Evolutionary conservation across 2,329 filamentous ascomycete species (phyloP).

Genomic region (Neopestalotiopsis clavispora): DNA sequence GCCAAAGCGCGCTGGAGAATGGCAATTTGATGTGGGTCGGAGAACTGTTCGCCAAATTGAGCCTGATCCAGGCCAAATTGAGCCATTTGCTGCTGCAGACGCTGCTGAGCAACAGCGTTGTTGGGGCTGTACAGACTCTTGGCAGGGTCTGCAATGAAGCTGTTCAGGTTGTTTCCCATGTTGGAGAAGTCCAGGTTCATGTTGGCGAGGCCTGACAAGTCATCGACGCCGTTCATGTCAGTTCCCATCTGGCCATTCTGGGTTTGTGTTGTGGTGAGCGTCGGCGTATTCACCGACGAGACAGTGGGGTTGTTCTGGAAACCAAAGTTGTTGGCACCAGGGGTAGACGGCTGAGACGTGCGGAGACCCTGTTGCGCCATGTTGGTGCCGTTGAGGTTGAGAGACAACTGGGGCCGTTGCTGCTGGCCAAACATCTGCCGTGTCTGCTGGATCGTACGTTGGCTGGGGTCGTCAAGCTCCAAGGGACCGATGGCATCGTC

Average conservation of each 20-base stretch:
- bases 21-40: conserved; percentile 66
- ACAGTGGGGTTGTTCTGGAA: conserved; percentile 94
- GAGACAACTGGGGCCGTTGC: conserved; percentile 75
- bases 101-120: conserved; percentile 69
- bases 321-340: conserved; percentile 75
- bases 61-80: conserved; percentile 77
- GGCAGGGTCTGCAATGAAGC: conserved; percentile 88
- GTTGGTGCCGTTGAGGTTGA: conserved; percentile 81
- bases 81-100: conserved; percentile 69
- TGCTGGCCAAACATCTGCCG: conserved; percentile 71
- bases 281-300: conserved; percentile 95
- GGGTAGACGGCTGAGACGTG: conserved; percentile 85
- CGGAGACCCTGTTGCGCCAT: conserved; percentile 79
- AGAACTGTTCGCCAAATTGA: conserved; percentile 73
- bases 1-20: conserved; percentile 54
- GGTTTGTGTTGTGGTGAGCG: conserved; percentile 76
- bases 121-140: conserved; percentile 91
- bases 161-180: conserved; percentile 53
- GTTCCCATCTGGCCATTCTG: conserved; percentile 59
- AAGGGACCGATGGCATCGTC: conserved; percentile 77
- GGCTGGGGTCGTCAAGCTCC: conserved; percentile 64
- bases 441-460: conserved; percentile 71
- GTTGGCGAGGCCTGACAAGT: conserved; percentile 66
- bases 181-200: conserved; percentile 63
- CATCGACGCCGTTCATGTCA: conserved; percentile 69